phyloP scores from a whole-genome alignment of 2,329 filamentous ascomycete species.

The Pyrenophora teres region DNA sequence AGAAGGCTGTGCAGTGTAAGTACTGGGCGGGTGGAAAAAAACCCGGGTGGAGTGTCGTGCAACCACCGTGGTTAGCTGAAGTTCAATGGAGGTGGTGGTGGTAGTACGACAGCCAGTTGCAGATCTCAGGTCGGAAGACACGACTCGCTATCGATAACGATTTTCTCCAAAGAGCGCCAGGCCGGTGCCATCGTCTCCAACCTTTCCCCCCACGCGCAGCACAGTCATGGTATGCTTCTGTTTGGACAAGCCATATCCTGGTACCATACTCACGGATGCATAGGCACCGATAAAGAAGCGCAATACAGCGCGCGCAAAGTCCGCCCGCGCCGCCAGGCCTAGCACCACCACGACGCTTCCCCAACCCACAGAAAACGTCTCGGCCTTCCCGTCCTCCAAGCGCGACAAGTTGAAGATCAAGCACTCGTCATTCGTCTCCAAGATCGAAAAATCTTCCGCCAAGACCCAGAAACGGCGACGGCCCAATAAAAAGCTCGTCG shows the following conservation, averaged over 20 bases:
- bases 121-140: too few relatives aligned
- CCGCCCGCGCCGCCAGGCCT: slow-evolving; percentile 31
- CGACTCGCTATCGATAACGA: slow-evolving; percentile 17
- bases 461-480: slow-evolving; percentile 67
- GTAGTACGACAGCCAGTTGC: neutral
- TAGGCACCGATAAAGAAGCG: slow-evolving; percentile 47
- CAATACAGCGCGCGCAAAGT: slow-evolving; percentile 43
- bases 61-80: neutral
- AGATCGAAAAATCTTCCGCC: slow-evolving; percentile 66
- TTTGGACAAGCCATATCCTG: neutral
- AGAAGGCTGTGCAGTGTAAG: neutral
- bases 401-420: slow-evolving; percentile 83
- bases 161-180: slow-evolving; percentile 2
- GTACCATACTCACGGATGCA: neutral
- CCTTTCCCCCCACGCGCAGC: neutral
- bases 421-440: slow-evolving; percentile 77
- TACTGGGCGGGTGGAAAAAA: neutral
- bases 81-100: neutral
- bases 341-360: slow-evolving; percentile 21
- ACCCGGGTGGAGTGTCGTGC: neutral
- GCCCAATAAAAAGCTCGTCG: slow-evolving; percentile 76
- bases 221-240: slow-evolving; percentile 17
- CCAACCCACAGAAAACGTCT: slow-evolving; percentile 34
- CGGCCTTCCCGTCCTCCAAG: slow-evolving; percentile 71
- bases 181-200: neutral